Conservation (phyloP, 257 asterid genomes). For the Solanum etuberosum region DNA sequence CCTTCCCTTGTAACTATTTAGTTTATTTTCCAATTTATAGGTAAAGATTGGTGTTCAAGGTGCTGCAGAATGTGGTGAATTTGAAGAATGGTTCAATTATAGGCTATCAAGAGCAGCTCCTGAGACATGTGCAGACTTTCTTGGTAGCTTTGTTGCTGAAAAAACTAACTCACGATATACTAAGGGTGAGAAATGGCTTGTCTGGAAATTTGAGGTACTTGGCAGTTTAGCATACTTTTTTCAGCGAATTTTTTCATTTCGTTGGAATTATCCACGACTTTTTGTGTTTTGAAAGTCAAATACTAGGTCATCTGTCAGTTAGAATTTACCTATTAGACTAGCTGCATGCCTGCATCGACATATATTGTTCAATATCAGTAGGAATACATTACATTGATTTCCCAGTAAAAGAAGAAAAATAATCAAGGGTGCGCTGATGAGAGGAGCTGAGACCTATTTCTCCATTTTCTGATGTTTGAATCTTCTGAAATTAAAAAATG, state of each 20-base stretch:
- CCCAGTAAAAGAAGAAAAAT: background rate
- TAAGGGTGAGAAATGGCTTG: slow-evolving; percentile 99
- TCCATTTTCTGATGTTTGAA: background rate
- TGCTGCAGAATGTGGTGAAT: slow-evolving; percentile 84
- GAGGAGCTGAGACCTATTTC: background rate
- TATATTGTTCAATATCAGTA: background rate
- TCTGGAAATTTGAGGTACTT: slow-evolving; percentile 93
- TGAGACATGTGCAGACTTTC: slow-evolving; percentile 89
- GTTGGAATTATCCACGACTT: background rate
- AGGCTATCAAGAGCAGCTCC: slow-evolving; percentile 95
- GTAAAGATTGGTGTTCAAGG: slow-evolving; percentile 86
- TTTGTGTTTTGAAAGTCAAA: background rate
- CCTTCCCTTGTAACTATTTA: background rate
- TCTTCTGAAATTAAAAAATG: background rate
- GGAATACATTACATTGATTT: background rate
- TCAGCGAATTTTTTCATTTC: background rate
- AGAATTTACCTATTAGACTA: background rate
- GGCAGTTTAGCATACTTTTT: background rate
- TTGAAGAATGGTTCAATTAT: slow-evolving; percentile 93
- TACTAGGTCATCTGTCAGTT: background rate
- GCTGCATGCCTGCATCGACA: background rate
- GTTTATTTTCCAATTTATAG: slow-evolving; percentile 18
- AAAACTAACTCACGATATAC: slow-evolving; percentile 49
- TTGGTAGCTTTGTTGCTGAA: slow-evolving; percentile 78
- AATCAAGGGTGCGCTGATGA: background rate